phyloP scores from a whole-genome alignment of 1,139 yeast genomes.

The Diutina pseudorugosa region DNA sequence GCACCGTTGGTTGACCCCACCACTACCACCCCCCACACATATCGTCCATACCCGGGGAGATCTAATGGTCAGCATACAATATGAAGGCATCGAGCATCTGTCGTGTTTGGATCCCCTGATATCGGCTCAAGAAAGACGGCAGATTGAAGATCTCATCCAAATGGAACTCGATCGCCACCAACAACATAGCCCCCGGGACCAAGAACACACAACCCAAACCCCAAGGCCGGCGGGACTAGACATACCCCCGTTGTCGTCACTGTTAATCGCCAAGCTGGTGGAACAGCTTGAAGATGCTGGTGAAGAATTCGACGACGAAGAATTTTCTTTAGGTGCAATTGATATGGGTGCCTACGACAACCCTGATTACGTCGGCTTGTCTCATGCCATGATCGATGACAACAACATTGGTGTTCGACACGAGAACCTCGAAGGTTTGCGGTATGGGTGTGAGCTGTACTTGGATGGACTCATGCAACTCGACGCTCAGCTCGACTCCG shows the following conservation, averaged over 20 bases:
- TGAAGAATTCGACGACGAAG: neutral
- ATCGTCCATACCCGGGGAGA: neutral
- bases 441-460: constrained; percentile 12
- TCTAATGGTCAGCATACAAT: neutral
- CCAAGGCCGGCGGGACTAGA: neutral
- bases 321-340: neutral
- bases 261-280: neutral
- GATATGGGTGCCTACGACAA: neutral
- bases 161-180: neutral
- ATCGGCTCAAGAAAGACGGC: neutral
- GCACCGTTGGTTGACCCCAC: neutral
- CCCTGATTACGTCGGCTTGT: constrained; percentile 16
- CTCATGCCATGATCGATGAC: constrained; percentile 20
- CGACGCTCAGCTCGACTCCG: constrained; percentile 10
- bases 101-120: neutral
- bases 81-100: constrained; percentile 2
- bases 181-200: neutral
- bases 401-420: constrained; percentile 16
- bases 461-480: constrained; percentile 11
- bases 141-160: neutral
- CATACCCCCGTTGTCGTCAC: neutral
- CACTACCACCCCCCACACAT: neutral
- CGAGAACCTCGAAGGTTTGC: constrained; percentile 13
- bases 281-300: neutral
- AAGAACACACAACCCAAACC: neutral